Evolutionary conservation across 768 basidiomycete genomes (phyloP).

Genomic region (Austroboletus eburneus): DNA sequence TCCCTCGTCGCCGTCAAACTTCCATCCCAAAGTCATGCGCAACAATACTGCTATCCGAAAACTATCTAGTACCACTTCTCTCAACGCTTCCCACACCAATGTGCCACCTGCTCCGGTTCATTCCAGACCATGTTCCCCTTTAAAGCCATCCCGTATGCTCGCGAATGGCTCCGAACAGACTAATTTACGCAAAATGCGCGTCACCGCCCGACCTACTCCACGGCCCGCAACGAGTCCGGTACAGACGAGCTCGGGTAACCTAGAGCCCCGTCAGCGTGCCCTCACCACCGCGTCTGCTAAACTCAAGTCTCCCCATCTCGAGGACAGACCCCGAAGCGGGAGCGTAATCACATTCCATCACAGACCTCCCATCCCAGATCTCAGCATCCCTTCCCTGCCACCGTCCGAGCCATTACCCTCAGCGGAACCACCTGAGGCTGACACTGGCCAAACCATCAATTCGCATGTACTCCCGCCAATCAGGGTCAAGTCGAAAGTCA

Average conservation of each 20-base stretch:
- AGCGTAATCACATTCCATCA: slow-evolving; percentile 26
- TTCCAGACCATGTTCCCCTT: slow-evolving; percentile 39
- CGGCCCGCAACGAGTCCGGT: slow-evolving; percentile 11
- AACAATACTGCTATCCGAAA: slow-evolving; percentile 46
- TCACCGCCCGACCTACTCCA: slow-evolving; percentile 30
- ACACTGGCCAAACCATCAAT: slow-evolving; percentile 11
- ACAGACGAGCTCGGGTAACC: slow-evolving; percentile 6
- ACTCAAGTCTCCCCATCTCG: slow-evolving; percentile 27
- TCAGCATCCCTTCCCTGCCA: slow-evolving; percentile 11
- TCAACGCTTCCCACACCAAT: slow-evolving; percentile 14
- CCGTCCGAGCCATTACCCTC: slow-evolving; percentile 15
- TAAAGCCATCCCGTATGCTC: slow-evolving; percentile 34
- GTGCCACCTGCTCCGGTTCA: slow-evolving; percentile 38
- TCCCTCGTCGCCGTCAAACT: slow-evolving; percentile 23
- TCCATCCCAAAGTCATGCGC: slow-evolving; percentile 58
- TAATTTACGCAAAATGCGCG: slow-evolving; percentile 23
- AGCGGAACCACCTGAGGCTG: slow-evolving; percentile 10
- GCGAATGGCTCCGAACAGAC: slow-evolving; percentile 29
- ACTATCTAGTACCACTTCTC: slow-evolving; percentile 20
- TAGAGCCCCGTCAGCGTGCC: slow-evolving; percentile 31
- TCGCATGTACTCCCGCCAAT: slow-evolving; percentile 22
- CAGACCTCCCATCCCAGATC: slow-evolving; percentile 22
- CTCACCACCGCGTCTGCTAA: slow-evolving; percentile 22
- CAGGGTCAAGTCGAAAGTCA: slow-evolving; percentile 62
- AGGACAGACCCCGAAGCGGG: slow-evolving; percentile 31